phyloP scores from a whole-genome alignment of 805 yeast genomes.

The Candida corydali region DNA sequence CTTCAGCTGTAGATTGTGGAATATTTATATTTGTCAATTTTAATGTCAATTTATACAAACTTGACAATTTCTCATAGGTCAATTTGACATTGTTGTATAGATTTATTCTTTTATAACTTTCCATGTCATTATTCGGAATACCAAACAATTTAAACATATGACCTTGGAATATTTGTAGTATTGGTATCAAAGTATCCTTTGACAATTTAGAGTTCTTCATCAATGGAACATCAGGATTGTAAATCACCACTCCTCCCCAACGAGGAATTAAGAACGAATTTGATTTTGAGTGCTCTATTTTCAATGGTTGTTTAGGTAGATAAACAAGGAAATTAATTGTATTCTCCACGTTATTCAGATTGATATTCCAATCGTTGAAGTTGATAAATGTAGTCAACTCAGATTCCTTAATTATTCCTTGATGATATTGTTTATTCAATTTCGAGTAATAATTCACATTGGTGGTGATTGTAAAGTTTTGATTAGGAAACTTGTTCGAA shows the following conservation, averaged over 20 bases:
- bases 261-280: conserved; percentile 78
- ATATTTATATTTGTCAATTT: conserved; percentile 78
- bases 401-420: conserved; percentile 36
- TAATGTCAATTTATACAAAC: conserved; percentile 64
- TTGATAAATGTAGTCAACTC: conserved; percentile 77
- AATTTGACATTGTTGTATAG: conserved; percentile 54
- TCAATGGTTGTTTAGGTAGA: conserved; percentile 49
- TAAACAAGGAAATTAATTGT: conserved; percentile 68
- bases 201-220: conserved; percentile 27
- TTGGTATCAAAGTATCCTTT: conserved; percentile 46
- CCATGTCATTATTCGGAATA: conserved; percentile 60
- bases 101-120: conserved; percentile 58
- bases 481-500: conserved; percentile 42
- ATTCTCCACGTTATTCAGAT: conserved; percentile 57
- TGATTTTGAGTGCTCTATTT: conserved; percentile 42
- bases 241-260: conserved; percentile 77
- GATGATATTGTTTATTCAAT: conserved; percentile 21
- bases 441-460: conserved; percentile 70
- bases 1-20: conserved; percentile 62
- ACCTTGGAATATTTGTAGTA: conserved; percentile 65
- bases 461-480: conserved; percentile 73
- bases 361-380: conserved; percentile 77
- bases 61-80: conserved; percentile 65
- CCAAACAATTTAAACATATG: conserved; percentile 76
- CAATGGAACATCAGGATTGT: conserved; percentile 28